Percentiles rank a stretch among this genome's conserved stretches.
Conservation (phyloP, 1,284 basidiomycete species). For the Cystobasidium slooffiae region DNA sequence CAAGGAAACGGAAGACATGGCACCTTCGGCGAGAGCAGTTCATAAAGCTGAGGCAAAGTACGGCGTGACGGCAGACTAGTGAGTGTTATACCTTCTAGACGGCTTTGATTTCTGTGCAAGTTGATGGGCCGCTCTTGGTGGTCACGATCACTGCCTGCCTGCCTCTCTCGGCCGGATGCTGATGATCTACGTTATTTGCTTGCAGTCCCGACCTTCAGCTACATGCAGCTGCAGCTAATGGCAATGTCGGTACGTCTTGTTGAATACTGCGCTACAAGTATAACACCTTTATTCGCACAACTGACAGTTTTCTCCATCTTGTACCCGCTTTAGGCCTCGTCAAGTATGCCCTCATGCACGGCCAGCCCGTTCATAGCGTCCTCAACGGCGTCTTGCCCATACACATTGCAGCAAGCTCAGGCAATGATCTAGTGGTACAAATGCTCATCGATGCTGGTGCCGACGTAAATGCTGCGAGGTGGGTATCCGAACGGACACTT, state of each 20-base stretch:
- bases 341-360: conserved; percentile 84
- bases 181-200: not conserved
- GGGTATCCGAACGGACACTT: conserved; percentile 35
- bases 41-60: conserved; percentile 44
- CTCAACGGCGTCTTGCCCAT: conserved; percentile 88
- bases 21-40: conserved; percentile 38
- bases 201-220: conserved; percentile 68
- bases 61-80: conserved; percentile 44
- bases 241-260: conserved; percentile 67
- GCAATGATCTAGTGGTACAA: conserved; percentile 79
- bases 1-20: conserved; percentile 4
- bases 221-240: conserved; percentile 84
- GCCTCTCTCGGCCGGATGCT: not conserved
- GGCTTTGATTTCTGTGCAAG: not conserved
- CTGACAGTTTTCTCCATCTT: not conserved
- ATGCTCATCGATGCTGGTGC: conserved; percentile 86
- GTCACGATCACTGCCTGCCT: not conserved
- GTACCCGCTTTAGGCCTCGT: conserved; percentile 63
- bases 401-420: conserved; percentile 86
- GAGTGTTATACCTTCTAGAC: not conserved
- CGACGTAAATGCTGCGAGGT: conserved; percentile 81
- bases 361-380: conserved; percentile 90
- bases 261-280: not conserved
- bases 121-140: not conserved
- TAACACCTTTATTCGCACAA: no score